A percentile compares a stretch with the other conserved stretches of the same genome.
Conservation (phyloP, 2,329 filamentous ascomycete genomes). For the Fusarium sublunatum region DNA sequence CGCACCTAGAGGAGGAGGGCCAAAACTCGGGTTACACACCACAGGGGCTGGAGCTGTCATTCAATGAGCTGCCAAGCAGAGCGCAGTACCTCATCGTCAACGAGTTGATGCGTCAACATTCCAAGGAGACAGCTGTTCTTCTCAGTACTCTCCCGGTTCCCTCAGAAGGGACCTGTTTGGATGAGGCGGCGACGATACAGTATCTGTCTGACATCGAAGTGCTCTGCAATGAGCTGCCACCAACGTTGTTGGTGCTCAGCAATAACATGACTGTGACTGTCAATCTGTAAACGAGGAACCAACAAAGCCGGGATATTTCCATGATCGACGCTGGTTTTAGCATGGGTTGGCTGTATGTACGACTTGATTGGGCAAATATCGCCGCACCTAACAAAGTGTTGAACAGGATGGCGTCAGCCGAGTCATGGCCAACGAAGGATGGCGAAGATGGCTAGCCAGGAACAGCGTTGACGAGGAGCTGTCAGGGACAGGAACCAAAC, state of each 20-base stretch:
- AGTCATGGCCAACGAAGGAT: slow-evolving; percentile 37
- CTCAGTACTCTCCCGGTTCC: slow-evolving; percentile 88
- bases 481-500: slow-evolving; percentile 25
- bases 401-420: slow-evolving; percentile 21
- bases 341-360: slow-evolving; percentile 12
- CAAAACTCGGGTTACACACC: slow-evolving; percentile 62
- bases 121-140: slow-evolving; percentile 77
- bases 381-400: slow-evolving; percentile 17
- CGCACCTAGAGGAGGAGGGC: slow-evolving; percentile 42
- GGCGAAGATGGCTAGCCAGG: slow-evolving; percentile 35
- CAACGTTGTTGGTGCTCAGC: slow-evolving; percentile 81
- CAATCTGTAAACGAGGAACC: slow-evolving; percentile 62
- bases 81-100: slow-evolving; percentile 90
- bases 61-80: slow-evolving; percentile 86
- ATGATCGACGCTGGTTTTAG: slow-evolving; percentile 28
- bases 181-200: slow-evolving; percentile 74
- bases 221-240: slow-evolving; percentile 79
- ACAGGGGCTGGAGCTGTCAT: slow-evolving; percentile 76
- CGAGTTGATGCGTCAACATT: slow-evolving; percentile 79
- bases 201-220: slow-evolving; percentile 85
- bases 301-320: slow-evolving; percentile 36
- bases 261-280: slow-evolving; percentile 92
- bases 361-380: slow-evolving; percentile 6
- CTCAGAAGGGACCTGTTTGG: slow-evolving; percentile 77
- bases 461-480: slow-evolving; percentile 25